Conservation (phyloP, 2,329 filamentous ascomycete species). For the Penicillium sp. region DNA sequence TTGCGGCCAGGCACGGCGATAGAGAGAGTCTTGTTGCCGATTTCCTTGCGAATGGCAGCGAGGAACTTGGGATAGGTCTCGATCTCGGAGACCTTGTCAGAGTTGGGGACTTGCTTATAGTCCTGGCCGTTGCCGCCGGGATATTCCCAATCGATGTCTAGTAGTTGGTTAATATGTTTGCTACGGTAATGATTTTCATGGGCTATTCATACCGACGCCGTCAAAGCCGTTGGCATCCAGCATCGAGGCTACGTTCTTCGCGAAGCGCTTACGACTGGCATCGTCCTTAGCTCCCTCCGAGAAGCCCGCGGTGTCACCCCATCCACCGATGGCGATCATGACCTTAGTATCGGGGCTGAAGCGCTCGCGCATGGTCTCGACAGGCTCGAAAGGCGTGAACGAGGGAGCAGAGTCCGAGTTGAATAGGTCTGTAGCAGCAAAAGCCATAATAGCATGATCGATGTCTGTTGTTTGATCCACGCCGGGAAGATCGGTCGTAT, state of each 20-base stretch:
- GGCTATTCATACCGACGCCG: slow-evolving; percentile 52
- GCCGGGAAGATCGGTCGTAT: slow-evolving; percentile 38
- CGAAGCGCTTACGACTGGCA: slow-evolving; percentile 56
- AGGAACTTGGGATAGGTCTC: slow-evolving; percentile 62
- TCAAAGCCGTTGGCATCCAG: slow-evolving; percentile 63
- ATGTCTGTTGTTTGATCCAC: slow-evolving; percentile 42
- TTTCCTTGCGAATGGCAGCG: slow-evolving; percentile 54
- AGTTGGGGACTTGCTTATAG: slow-evolving; percentile 63
- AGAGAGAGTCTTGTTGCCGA: slow-evolving; percentile 63
- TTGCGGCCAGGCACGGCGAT: slow-evolving; percentile 64
- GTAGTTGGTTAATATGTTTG: not conserved
- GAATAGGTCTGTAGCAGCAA: slow-evolving; percentile 53
- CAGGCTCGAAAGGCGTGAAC: slow-evolving; percentile 55
- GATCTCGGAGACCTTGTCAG: slow-evolving; percentile 59
- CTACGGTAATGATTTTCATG: not conserved
- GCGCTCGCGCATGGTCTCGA: slow-evolving; percentile 52
- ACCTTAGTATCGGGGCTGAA: slow-evolving; percentile 60
- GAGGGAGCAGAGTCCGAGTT: slow-evolving; percentile 43
- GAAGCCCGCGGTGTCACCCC: slow-evolving; percentile 68
- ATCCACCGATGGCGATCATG: slow-evolving; percentile 71
- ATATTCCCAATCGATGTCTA: slow-evolving; percentile 67
- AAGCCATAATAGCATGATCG: slow-evolving; percentile 57
- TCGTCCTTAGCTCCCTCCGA: slow-evolving; percentile 54
- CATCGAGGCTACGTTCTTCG: slow-evolving; percentile 63
- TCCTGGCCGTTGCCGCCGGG: slow-evolving; percentile 65